These are phyloP conservation scores for Neofusicoccum kwambonambiense DNA, from an alignment of 2,329 filamentous ascomycete species.

Conservation along the genomic window DNA sequence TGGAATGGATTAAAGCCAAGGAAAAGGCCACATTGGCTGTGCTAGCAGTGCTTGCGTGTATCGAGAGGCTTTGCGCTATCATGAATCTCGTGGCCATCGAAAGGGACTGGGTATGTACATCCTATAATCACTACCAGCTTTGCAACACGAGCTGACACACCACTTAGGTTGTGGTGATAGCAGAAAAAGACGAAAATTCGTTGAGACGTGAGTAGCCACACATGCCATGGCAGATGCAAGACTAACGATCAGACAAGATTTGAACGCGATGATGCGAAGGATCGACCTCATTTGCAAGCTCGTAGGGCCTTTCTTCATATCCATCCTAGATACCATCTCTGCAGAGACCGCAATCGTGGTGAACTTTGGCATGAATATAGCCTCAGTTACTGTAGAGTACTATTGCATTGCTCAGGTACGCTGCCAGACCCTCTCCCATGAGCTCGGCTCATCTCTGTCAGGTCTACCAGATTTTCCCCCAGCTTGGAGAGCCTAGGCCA, in stretches of 20 bases:
- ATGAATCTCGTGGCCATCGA: background rate
- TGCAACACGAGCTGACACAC: too few relatives aligned
- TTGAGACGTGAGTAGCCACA: conserved; percentile 2
- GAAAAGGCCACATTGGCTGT: background rate
- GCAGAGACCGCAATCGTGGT: conserved; percentile 46
- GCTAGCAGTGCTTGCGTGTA: background rate
- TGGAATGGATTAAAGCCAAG: background rate
- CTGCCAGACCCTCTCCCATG: too few relatives aligned
- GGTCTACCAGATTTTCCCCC: background rate
- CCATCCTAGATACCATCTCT: conserved; percentile 45
- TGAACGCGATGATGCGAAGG: conserved; percentile 44
- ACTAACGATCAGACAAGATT: too few relatives aligned
- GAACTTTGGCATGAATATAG: conserved; percentile 26
- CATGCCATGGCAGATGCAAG: background rate
- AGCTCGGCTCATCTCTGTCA: background rate
- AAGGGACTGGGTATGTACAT: background rate
- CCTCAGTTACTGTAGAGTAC: too few relatives aligned
- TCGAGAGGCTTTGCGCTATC: background rate
- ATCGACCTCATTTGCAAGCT: conserved; percentile 61
- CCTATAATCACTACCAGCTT: too few relatives aligned
- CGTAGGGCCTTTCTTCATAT: conserved; percentile 52
- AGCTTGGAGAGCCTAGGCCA: background rate
- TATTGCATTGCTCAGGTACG: too few relatives aligned
- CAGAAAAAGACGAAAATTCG: background rate
- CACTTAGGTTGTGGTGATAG: too few relatives aligned